phyloP scores from a whole-genome alignment of 352 stramenopile genomes.

The Aphanomyces stellatus region DNA sequence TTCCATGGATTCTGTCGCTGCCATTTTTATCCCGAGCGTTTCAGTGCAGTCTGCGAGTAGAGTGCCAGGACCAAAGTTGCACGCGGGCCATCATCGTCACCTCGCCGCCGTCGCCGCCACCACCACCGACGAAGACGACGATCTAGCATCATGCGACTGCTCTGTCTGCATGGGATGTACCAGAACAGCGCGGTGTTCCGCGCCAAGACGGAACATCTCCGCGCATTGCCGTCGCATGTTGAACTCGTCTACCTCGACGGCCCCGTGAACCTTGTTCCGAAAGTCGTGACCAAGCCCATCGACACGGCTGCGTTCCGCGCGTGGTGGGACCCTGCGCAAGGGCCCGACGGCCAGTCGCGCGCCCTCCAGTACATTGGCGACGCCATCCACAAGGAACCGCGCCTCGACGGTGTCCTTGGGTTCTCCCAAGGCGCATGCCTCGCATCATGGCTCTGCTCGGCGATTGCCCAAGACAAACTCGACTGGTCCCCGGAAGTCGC shows the following conservation, averaged over 20 bases:
- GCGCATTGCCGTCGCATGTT: slow-evolving; percentile 27
- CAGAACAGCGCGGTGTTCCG: slow-evolving; percentile 60
- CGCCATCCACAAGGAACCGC: not conserved
- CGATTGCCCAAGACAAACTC: slow-evolving; percentile 47
- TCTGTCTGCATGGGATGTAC: slow-evolving; percentile 84
- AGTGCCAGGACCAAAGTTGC: no score
- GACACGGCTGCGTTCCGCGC: slow-evolving; percentile 55
- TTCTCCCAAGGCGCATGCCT: slow-evolving; percentile 38
- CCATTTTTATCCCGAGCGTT: not conserved
- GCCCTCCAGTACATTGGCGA: slow-evolving; percentile 37
- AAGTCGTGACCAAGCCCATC: slow-evolving; percentile 47
- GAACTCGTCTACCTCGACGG: slow-evolving; percentile 71
- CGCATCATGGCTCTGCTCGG: slow-evolving; percentile 70
- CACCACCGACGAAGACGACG: no score
- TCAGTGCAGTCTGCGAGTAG: no score
- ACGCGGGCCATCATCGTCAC: no score
- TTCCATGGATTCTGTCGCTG: no score
- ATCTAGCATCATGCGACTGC: slow-evolving; percentile 57
- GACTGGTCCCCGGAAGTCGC: slow-evolving; percentile 59
- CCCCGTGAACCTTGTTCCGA: slow-evolving; percentile 60
- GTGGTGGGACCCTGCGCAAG: slow-evolving; percentile 50
- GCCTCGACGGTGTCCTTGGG: slow-evolving; percentile 16
- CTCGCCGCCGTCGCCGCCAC: no score
- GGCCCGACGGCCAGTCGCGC: slow-evolving; percentile 28
- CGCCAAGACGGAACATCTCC: slow-evolving; percentile 58